phyloP scores from a whole-genome alignment of 306 rosid genomes.

The Vicia sativa region DNA sequence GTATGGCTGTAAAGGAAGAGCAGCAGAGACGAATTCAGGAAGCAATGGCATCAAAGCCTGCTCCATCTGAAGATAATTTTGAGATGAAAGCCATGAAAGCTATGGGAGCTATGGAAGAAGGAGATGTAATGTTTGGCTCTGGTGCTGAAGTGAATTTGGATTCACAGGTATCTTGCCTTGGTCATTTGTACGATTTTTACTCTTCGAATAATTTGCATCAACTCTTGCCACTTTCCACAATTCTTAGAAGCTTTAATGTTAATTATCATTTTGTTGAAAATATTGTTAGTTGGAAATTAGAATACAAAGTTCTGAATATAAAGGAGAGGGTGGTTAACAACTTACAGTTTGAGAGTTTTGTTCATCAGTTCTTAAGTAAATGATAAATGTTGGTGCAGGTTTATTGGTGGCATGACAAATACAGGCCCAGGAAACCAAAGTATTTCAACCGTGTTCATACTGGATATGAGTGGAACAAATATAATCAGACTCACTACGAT shows the following conservation, averaged over 20 bases:
- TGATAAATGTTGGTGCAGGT: slow-evolving; percentile 58
- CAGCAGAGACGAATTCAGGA: slow-evolving; percentile 75
- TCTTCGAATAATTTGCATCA: neutral
- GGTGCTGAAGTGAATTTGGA: slow-evolving; percentile 90
- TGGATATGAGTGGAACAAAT: slow-evolving; percentile 97
- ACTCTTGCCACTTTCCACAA: neutral
- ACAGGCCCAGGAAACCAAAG: slow-evolving; percentile 93
- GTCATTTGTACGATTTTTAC: slow-evolving; percentile 4
- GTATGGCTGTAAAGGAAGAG: slow-evolving; percentile 73
- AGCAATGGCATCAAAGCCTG: slow-evolving; percentile 78
- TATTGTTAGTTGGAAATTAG: neutral
- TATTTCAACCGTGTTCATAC: slow-evolving; percentile 97
- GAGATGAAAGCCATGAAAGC: slow-evolving; percentile 87
- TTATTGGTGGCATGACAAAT: slow-evolving; percentile 98
- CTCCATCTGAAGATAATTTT: slow-evolving; percentile 79
- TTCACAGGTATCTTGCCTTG: slow-evolving; percentile 67
- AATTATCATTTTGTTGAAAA: neutral
- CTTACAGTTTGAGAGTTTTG: neutral
- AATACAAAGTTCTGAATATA: neutral
- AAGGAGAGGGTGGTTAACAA: neutral
- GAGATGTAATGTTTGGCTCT: slow-evolving; percentile 88
- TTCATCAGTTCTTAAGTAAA: slow-evolving; percentile 30
- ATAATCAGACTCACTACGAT: slow-evolving; percentile 96
- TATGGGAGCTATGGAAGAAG: slow-evolving; percentile 97
- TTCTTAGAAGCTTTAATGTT: neutral